phyloP scores from a whole-genome alignment of 306 rosid species.

The Corylus avellana region DNA sequence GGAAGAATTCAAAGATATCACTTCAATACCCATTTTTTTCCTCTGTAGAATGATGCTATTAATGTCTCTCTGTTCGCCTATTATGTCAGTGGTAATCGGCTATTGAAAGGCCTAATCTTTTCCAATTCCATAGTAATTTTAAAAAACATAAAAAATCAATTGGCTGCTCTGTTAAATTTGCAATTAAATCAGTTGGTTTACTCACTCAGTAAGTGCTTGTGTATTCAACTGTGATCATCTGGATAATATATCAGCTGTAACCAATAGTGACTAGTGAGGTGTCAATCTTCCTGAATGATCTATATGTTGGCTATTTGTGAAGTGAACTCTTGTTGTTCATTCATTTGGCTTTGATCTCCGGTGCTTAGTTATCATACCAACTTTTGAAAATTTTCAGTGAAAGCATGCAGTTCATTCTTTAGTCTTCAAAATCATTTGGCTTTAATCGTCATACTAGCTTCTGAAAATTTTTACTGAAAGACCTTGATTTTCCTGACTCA shows the following conservation, averaged over 20 bases:
- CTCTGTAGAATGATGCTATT: neutral
- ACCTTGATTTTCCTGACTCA: neutral
- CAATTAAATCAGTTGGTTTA: neutral
- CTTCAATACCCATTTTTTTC: conserved; percentile 3
- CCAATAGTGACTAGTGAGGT: neutral
- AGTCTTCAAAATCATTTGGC: neutral
- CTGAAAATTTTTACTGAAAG: neutral
- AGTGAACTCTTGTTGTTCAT: neutral
- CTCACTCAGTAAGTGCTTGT: neutral
- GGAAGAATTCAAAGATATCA: conserved; percentile 13
- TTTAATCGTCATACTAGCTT: neutral
- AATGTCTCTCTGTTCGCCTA: neutral
- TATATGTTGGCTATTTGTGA: neutral
- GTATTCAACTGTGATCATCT: neutral
- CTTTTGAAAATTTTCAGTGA: neutral
- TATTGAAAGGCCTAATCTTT: neutral
- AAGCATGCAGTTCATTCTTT: neutral
- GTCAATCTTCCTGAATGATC: neutral
- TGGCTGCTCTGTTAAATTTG: neutral
- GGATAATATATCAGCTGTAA: neutral
- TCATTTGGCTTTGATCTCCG: neutral
- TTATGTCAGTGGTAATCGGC: neutral
- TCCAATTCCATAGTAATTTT: neutral
- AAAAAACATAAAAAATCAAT: neutral
- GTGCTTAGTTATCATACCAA: neutral